phyloP scores from a whole-genome alignment of 192 early-diverging fungal species.

The Coemansia sp. region DNA sequence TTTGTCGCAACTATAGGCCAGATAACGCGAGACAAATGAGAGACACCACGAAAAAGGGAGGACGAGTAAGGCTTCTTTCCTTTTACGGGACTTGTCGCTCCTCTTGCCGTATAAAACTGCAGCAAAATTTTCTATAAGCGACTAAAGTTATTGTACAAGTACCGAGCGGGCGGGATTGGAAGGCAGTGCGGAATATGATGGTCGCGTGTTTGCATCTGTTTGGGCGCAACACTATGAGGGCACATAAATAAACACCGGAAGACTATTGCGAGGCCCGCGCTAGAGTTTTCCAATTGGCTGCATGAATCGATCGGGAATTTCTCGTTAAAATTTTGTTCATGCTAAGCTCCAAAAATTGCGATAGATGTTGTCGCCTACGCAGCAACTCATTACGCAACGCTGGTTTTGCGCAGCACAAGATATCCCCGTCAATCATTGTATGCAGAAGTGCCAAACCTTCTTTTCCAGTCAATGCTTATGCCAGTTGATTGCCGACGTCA shows the following conservation, averaged over 20 bases:
- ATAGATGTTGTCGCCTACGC: not conserved
- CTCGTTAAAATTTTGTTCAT: too few species aligned
- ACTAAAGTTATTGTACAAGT: not conserved
- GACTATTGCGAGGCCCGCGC: not conserved
- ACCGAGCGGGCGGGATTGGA: not conserved
- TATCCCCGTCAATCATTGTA: too few species aligned
- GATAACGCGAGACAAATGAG: not conserved
- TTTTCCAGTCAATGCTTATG: not conserved
- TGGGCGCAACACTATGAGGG: not conserved
- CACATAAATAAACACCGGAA: not conserved
- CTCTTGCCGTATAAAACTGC: not conserved
- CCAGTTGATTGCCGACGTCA: not conserved
- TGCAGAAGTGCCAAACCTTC: too few species aligned
- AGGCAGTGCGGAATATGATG: not conserved
- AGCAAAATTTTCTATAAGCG: not conserved
- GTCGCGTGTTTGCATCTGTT: not conserved
- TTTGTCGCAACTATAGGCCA: not conserved
- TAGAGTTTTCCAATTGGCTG: not conserved
- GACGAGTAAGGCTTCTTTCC: not conserved
- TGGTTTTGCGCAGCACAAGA: too few species aligned
- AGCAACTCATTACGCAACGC: not conserved
- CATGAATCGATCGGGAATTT: not conserved
- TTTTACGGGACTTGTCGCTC: slow-evolving; percentile 1
- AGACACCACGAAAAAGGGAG: not conserved
- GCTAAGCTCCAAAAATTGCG: not conserved